phyloP scores from a whole-genome alignment of 2,329 filamentous ascomycete genomes.

The Lachnellula arida region DNA sequence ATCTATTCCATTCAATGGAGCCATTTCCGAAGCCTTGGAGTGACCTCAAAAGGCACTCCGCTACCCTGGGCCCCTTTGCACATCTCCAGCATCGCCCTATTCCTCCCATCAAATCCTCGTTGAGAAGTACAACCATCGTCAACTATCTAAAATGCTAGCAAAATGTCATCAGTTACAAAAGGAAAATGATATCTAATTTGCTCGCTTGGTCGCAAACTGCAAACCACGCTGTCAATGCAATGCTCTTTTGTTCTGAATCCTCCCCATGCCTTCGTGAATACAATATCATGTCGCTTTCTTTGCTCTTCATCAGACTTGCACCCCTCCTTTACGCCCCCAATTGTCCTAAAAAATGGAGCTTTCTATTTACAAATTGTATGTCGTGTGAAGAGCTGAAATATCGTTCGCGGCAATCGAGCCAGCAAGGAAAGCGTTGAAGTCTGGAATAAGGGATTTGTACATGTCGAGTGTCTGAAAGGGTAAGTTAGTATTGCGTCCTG shows the following conservation, averaged over 20 bases:
- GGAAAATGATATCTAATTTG: background rate
- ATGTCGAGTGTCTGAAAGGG: constrained; percentile 41
- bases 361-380: constrained; percentile 33
- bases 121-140: background rate
- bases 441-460: constrained; percentile 50
- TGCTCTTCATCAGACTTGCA: constrained; percentile 4
- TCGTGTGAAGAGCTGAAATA: constrained; percentile 23
- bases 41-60: background rate
- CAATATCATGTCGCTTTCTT: constrained; percentile 6
- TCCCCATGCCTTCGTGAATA: constrained; percentile 15
- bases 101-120: background rate
- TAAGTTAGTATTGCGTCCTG: constrained; percentile 17
- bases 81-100: constrained; percentile 2
- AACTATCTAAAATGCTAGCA: constrained; percentile 2
- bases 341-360: constrained; percentile 18
- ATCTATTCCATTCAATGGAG: background rate
- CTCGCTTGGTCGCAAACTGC: background rate
- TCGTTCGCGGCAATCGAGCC: constrained; percentile 21
- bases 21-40: background rate
- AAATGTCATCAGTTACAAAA: background rate
- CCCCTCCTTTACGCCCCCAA: constrained; percentile 1
- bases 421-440: constrained; percentile 47
- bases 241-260: constrained; percentile 3
- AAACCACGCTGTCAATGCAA: constrained; percentile 4
- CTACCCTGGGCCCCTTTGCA: background rate